Conservation (phyloP, 2,329 filamentous ascomycete genomes). For the Fusarium concolor region DNA sequence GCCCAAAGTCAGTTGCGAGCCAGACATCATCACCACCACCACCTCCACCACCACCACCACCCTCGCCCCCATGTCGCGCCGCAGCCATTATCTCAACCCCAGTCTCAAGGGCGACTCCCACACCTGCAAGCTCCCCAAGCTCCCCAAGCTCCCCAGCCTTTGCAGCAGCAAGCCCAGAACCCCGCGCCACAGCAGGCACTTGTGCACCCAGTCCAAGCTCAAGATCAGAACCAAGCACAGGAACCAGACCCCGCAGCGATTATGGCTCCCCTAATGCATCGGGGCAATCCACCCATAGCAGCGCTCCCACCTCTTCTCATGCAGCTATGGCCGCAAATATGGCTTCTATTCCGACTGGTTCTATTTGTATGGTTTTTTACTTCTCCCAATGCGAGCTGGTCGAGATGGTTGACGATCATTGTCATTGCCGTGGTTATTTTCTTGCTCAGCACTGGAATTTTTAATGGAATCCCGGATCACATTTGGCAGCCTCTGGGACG, state of each 20-base stretch:
- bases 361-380: slow-evolving; percentile 76
- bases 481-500: slow-evolving; percentile 67
- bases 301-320: slow-evolving; percentile 51
- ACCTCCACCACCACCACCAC: slow-evolving; percentile 43
- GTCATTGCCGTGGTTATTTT: slow-evolving; percentile 67
- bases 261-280: slow-evolving; percentile 48
- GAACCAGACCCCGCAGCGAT: slow-evolving; percentile 44
- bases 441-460: slow-evolving; percentile 68
- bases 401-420: slow-evolving; percentile 67
- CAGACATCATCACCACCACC: slow-evolving; percentile 45
- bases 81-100: slow-evolving; percentile 24
- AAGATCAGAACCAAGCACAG: slow-evolving; percentile 35
- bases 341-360: slow-evolving; percentile 68
- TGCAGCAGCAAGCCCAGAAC: slow-evolving; percentile 34
- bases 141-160: slow-evolving; percentile 21
- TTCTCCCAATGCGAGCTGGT: slow-evolving; percentile 67
- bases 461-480: slow-evolving; percentile 67
- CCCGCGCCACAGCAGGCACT: slow-evolving; percentile 45
- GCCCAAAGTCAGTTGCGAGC: slow-evolving; percentile 34
- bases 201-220: slow-evolving; percentile 38
- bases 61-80: slow-evolving; percentile 22
- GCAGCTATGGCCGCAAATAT: slow-evolving; percentile 69
- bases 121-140: slow-evolving; percentile 23
- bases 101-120: slow-evolving; percentile 21
- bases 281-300: slow-evolving; percentile 54